Percentiles rank a stretch among this genome's conserved stretches.
These are phyloP conservation scores for Gryganskiella cystojenkinii DNA, from an alignment of 192 early-diverging fungal species.

Conservation along the genomic window DNA sequence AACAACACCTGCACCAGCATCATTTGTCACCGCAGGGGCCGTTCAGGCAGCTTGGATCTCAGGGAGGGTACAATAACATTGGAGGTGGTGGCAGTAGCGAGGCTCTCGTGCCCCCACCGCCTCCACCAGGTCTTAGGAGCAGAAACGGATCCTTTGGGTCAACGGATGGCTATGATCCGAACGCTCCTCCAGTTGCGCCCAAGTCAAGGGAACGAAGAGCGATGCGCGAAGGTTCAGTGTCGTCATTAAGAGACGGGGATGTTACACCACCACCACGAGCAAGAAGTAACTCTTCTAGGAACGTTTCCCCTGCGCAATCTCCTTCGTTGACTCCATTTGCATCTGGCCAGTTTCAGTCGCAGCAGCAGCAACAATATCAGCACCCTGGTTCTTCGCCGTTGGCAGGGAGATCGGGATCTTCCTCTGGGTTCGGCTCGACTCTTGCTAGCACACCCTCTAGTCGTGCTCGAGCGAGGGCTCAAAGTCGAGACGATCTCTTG, in stretches of 20 bases:
- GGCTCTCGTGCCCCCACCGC: not conserved
- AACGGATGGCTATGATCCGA: constrained; percentile 5
- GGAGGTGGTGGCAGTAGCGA: not conserved
- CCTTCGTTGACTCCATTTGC: constrained; percentile 12
- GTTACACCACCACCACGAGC: constrained; percentile 7
- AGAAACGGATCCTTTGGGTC: constrained; percentile 28
- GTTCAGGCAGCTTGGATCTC: constrained; percentile 1
- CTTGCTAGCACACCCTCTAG: constrained; percentile 17
- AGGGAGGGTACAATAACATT: not conserved
- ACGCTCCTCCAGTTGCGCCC: constrained; percentile 17
- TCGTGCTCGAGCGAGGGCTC: constrained; percentile 32
- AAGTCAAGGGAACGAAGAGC: constrained; percentile 23
- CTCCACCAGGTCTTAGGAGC: constrained; percentile 9
- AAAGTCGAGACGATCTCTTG: constrained; percentile 29
- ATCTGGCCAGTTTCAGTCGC: not conserved
- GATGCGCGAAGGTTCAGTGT: constrained; percentile 16
- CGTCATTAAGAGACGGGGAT: constrained; percentile 9
- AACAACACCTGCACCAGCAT: constrained; percentile 2
- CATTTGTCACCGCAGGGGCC: not conserved
- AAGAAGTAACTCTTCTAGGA: constrained; percentile 32
- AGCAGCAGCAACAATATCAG: constrained; percentile 11
- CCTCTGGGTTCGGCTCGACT: not conserved
- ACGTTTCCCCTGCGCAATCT: constrained; percentile 22
- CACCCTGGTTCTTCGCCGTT: constrained; percentile 33
- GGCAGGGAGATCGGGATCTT: constrained; percentile 10